Percentiles rank a stretch among this genome's conserved stretches.
Conservation (phyloP, 352 stramenopile genomes). For the Achlya hypogyna region DNA sequence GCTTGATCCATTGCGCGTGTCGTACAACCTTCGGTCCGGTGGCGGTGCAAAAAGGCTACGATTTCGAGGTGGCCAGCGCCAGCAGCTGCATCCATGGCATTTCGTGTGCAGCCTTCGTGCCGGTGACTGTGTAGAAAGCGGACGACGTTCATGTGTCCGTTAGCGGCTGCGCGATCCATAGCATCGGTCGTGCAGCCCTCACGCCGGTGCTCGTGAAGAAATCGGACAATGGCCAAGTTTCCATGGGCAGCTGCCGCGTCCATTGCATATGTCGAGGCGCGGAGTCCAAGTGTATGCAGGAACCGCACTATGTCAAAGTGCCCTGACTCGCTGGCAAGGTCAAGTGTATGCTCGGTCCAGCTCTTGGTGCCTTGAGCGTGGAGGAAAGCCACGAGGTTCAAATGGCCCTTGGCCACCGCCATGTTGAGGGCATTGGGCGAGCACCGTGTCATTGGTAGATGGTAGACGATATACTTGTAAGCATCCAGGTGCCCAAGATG, state of each 20-base stretch:
- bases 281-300: neutral
- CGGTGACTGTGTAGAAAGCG: neutral
- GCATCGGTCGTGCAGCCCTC: conserved; percentile 2
- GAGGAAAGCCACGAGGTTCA: neutral
- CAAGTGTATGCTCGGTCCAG: neutral
- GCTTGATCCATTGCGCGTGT: conserved; percentile 5
- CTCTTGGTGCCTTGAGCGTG: neutral
- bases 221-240: neutral
- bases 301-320: neutral
- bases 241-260: neutral
- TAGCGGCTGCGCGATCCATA: neutral
- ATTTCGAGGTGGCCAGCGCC: conserved; percentile 5
- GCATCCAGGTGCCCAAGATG: neutral
- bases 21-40: neutral
- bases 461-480: neutral
- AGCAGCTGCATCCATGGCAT: conserved; percentile 11
- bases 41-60: neutral
- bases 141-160: conserved; percentile 1
- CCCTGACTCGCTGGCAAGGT: neutral
- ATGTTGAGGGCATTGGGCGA: neutral
- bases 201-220: neutral
- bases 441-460: neutral
- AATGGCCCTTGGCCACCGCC: neutral
- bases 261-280: neutral
- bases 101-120: neutral